Evolutionary conservation across 139 green algal genomes (phyloP).

Genomic region (Micractinium conductrix): DNA sequence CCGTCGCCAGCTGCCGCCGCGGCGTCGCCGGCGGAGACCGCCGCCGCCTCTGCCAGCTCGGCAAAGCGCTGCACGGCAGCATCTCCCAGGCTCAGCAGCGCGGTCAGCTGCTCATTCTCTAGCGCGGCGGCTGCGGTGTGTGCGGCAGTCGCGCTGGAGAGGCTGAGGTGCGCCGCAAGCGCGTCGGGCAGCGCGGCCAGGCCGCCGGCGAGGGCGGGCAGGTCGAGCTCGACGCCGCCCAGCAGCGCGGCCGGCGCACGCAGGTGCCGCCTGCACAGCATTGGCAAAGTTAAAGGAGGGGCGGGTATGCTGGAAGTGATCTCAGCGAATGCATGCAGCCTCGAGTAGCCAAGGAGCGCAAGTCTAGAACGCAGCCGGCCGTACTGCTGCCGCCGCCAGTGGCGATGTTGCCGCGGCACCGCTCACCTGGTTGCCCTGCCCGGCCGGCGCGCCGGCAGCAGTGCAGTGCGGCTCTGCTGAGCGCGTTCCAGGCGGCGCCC

Average conservation of each 20-base stretch:
- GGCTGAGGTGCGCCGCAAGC: neutral
- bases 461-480: neutral
- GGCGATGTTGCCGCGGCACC: neutral
- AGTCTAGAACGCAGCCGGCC: too few relatives aligned
- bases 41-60: slow-evolving; percentile 26
- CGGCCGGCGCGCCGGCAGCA: neutral
- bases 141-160: too few relatives aligned
- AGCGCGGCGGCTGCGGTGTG: neutral
- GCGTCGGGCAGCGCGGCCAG: slow-evolving; percentile 6
- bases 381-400: neutral
- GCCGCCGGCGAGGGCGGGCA: neutral
- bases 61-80: slow-evolving; percentile 10
- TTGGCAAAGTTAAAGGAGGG: neutral
- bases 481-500: neutral
- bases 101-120: neutral
- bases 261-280: neutral
- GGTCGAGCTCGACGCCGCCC: neutral
- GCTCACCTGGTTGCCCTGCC: slow-evolving; percentile 16
- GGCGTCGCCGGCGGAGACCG: neutral
- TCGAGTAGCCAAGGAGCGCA: too few relatives aligned
- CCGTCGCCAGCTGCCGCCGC: neutral
- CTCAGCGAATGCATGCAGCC: too few relatives aligned
- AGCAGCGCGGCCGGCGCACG: neutral
- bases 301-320: too few relatives aligned
- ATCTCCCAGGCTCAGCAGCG: slow-evolving; percentile 19